phyloP scores from a whole-genome alignment of 2,329 filamentous ascomycete species.

The Penicillium vulpinum region DNA sequence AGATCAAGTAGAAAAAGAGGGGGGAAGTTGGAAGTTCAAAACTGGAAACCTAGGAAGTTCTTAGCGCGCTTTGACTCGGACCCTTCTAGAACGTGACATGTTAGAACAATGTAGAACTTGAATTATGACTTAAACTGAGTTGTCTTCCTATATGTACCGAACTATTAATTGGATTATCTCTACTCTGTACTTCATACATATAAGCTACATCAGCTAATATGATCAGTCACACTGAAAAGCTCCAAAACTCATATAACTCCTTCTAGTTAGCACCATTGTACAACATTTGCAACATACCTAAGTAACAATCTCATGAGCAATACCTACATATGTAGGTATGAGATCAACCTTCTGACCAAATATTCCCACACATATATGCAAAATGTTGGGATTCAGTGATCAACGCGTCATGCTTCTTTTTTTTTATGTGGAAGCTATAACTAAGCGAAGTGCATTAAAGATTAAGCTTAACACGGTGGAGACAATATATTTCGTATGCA shows the following conservation, averaged over 20 bases:
- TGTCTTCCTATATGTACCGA: too few species aligned
- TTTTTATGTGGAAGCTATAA: neutral
- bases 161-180: neutral
- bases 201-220: neutral
- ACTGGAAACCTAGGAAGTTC: constrained; percentile 16
- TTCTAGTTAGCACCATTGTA: neutral
- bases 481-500: neutral
- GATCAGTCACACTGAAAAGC: neutral
- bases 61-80: constrained; percentile 18
- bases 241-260: too few species aligned
- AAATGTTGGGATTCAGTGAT: neutral
- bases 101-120: neutral
- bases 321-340: too few species aligned
- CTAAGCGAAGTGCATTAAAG: neutral
- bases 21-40: constrained; percentile 10
- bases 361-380: neutral
- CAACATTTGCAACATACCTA: neutral
- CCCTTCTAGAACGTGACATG: constrained; percentile 21
- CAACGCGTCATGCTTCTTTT: constrained; percentile 2
- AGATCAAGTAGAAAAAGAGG: constrained; percentile 5
- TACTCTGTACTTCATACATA: neutral
- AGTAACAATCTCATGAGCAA: too few species aligned
- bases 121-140: neutral
- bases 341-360: neutral
- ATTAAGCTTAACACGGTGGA: constrained; percentile 5